phyloP scores from a whole-genome alignment of 208 protist species.

The Balamuthia mandrillaris region DNA sequence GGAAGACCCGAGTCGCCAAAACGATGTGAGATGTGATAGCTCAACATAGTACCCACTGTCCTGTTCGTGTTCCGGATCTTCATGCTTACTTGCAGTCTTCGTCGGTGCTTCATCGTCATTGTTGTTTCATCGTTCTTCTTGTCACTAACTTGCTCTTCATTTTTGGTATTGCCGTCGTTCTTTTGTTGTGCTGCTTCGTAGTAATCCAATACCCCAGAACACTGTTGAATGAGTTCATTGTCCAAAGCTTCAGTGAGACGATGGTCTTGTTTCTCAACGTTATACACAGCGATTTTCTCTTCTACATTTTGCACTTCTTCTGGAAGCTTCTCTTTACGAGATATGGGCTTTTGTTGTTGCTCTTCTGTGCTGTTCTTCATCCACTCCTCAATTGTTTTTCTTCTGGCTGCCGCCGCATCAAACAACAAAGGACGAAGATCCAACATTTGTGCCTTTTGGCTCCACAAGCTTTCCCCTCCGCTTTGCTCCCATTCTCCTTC shows the following conservation, averaged over 20 bases:
- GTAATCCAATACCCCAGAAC: neutral
- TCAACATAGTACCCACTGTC: conserved; percentile 64
- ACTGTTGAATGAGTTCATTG: neutral
- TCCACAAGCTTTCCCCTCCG: no score
- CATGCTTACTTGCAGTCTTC: neutral
- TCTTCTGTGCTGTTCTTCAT: no score
- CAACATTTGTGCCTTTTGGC: no score
- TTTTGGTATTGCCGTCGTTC: neutral
- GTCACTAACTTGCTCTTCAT: neutral
- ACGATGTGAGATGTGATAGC: conserved; percentile 61
- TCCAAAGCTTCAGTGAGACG: neutral
- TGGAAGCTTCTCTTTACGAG: no score
- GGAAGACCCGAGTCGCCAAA: conserved; percentile 54
- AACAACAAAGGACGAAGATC: no score
- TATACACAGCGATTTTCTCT: no score
- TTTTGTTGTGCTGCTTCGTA: neutral
- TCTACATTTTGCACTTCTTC: no score
- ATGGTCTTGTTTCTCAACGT: no score
- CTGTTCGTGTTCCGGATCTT: conserved; percentile 70
- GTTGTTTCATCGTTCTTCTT: conserved; percentile 30
- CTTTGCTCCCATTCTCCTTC: no score
- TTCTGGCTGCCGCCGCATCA: no score
- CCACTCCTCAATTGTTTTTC: no score
- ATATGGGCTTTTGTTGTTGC: no score
- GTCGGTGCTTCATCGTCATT: neutral